Percentiles rank a stretch among this genome's conserved stretches.
Evolutionary conservation across 2,329 filamentous ascomycete species (phyloP).

Genomic region (Penicillium sp.): DNA sequence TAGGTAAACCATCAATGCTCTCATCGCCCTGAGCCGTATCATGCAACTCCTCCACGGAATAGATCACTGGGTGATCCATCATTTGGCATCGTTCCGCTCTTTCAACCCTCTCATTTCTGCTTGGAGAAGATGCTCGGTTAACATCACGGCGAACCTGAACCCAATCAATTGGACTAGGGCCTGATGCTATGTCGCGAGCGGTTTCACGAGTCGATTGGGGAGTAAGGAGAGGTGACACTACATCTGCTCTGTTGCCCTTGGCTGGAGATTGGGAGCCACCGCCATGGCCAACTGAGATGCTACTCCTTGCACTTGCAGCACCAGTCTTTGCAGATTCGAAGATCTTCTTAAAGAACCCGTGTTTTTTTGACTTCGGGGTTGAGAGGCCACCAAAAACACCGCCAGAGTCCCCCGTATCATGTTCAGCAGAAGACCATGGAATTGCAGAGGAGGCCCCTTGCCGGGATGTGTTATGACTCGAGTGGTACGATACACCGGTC

Average conservation of each 20-base stretch:
- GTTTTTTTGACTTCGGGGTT: slow-evolving; percentile 76
- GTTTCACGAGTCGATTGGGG: slow-evolving; percentile 50
- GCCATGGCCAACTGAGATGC: slow-evolving; percentile 69
- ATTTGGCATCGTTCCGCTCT: slow-evolving; percentile 88
- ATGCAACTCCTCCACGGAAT: slow-evolving; percentile 86
- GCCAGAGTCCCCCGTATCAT: slow-evolving; percentile 63
- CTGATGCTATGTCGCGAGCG: slow-evolving; percentile 72
- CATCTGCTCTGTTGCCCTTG: slow-evolving; percentile 52
- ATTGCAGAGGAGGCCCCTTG: slow-evolving; percentile 66
- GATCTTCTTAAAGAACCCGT: slow-evolving; percentile 94
- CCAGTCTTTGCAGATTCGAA: slow-evolving; percentile 93
- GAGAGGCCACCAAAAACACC: slow-evolving; percentile 77
- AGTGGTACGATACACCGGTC: slow-evolving; percentile 86
- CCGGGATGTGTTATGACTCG: slow-evolving; percentile 72
- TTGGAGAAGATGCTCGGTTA: slow-evolving; percentile 91
- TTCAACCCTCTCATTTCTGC: slow-evolving; percentile 83
- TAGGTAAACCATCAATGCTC: slow-evolving; percentile 78
- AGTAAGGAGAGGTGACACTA: slow-evolving; percentile 46
- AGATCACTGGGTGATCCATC: slow-evolving; percentile 86
- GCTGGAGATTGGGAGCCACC: slow-evolving; percentile 51
- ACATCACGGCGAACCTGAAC: slow-evolving; percentile 96
- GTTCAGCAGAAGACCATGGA: slow-evolving; percentile 55
- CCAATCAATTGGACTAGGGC: slow-evolving; percentile 71
- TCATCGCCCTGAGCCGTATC: slow-evolving; percentile 89
- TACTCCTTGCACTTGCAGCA: slow-evolving; percentile 85